These are phyloP conservation scores for Elsinoe ampelina DNA, from an alignment of 2,329 filamentous ascomycete species.

Conservation along the genomic window DNA sequence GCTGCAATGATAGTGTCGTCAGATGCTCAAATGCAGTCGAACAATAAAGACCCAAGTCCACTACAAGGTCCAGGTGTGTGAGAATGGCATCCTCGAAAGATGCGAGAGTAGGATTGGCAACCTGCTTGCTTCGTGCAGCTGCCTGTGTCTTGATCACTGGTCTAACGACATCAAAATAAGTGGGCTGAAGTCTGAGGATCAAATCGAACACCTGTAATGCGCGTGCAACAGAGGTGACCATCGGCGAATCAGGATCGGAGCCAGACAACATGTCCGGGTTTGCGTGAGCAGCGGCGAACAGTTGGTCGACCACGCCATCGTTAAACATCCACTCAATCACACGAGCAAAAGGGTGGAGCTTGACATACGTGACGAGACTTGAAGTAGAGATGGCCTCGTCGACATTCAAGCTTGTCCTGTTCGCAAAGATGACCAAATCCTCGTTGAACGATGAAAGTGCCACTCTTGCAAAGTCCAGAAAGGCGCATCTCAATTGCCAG, in stretches of 20 bases:
- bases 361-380: slow-evolving; percentile 69
- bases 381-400: slow-evolving; percentile 66
- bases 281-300: slow-evolving; percentile 74
- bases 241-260: slow-evolving; percentile 65
- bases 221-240: slow-evolving; percentile 68
- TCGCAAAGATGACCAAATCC: slow-evolving; percentile 76
- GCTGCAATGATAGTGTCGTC: slow-evolving; percentile 67
- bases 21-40: slow-evolving; percentile 74
- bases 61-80: slow-evolving; percentile 67
- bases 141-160: slow-evolving; percentile 63
- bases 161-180: slow-evolving; percentile 80
- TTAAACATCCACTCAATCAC: slow-evolving; percentile 99
- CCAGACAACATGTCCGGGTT: slow-evolving; percentile 62
- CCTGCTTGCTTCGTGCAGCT: slow-evolving; percentile 48
- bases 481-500: slow-evolving; percentile 65
- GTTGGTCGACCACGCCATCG: slow-evolving; percentile 68
- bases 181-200: slow-evolving; percentile 78
- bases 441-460: slow-evolving; percentile 89
- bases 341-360: slow-evolving; percentile 82
- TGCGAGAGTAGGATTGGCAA: slow-evolving; percentile 68
- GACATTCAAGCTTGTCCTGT: slow-evolving; percentile 64
- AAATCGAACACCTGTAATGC: slow-evolving; percentile 77
- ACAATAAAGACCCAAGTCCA: slow-evolving; percentile 78
- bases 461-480: slow-evolving; percentile 70
- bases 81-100: slow-evolving; percentile 88